phyloP scores from a whole-genome alignment of 352 stramenopile species.

The Aphanomyces euteiches region DNA sequence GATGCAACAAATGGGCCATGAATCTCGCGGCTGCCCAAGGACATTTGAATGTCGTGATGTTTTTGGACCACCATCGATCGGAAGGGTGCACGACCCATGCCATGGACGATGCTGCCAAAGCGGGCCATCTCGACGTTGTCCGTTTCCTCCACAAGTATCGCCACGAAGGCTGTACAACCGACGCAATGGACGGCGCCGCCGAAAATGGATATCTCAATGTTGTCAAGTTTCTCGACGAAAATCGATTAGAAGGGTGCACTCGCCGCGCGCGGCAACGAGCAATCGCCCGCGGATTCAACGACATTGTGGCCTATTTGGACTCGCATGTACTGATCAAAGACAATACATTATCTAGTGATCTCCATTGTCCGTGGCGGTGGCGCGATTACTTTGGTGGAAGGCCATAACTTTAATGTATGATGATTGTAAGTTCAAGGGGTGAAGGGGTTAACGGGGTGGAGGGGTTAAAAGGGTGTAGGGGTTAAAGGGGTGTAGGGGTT shows the following conservation, averaged over 20 bases:
- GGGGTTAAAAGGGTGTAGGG: too few species aligned
- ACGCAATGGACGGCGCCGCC: slow-evolving; percentile 15
- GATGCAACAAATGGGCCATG: not conserved
- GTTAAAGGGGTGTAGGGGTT: not conserved
- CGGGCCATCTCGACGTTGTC: slow-evolving; percentile 13
- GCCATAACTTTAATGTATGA: not conserved
- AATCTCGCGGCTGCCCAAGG: not conserved
- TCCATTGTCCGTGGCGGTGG: not conserved
- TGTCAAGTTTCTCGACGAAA: not conserved
- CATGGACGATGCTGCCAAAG: slow-evolving; percentile 9
- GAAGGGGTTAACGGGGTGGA: too few species aligned
- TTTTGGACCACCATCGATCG: not conserved
- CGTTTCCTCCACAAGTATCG: slow-evolving; percentile 12
- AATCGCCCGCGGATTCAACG: not conserved
- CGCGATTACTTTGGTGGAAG: not conserved
- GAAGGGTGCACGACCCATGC: slow-evolving; percentile 7
- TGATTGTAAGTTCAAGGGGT: slow-evolving; percentile 5
- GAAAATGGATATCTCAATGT: slow-evolving; percentile 14
- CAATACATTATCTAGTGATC: not conserved
- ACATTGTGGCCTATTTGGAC: not conserved
- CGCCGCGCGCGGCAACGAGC: not conserved
- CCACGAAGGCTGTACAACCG: not conserved
- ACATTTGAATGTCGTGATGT: slow-evolving; percentile 3
- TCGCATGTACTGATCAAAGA: not conserved
- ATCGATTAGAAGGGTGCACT: slow-evolving; percentile 15